Evolutionary conservation across 257 asterid genomes (phyloP).

Genomic region (Solanum piurae): DNA sequence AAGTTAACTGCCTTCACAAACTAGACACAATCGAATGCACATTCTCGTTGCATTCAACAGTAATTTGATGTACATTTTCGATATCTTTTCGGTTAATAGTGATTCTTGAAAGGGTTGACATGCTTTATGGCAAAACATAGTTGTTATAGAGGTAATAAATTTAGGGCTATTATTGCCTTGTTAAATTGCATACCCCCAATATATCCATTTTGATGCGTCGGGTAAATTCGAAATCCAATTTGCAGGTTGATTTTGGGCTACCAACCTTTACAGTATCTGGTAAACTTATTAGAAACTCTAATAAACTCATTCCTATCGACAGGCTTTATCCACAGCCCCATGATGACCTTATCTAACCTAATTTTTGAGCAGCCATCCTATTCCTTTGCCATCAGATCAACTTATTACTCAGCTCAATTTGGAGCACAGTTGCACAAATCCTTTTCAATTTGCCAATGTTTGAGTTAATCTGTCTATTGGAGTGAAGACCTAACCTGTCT

Average conservation of each 20-base stretch:
- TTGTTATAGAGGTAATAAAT: neutral
- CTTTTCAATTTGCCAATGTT: neutral
- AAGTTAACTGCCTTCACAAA: constrained; percentile 1
- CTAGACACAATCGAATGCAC: constrained; percentile 29
- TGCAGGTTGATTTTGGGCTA: neutral
- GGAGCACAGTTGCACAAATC: neutral
- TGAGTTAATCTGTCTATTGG: neutral
- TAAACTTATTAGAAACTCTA: neutral
- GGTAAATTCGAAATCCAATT: neutral
- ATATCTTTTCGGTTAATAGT: neutral
- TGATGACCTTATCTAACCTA: too few relatives aligned
- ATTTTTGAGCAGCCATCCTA: neutral
- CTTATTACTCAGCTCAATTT: neutral
- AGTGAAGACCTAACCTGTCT: neutral
- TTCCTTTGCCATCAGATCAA: neutral
- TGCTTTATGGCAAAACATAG: neutral
- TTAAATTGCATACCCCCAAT: neutral
- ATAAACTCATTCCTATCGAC: neutral
- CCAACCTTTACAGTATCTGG: neutral
- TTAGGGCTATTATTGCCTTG: neutral
- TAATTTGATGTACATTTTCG: neutral
- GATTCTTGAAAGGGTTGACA: neutral
- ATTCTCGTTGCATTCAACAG: constrained; percentile 23
- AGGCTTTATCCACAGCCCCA: neutral
- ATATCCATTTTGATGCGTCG: neutral